Evolutionary conservation across 805 yeast species (phyloP).

Genomic region (Lachancea sp.): DNA sequence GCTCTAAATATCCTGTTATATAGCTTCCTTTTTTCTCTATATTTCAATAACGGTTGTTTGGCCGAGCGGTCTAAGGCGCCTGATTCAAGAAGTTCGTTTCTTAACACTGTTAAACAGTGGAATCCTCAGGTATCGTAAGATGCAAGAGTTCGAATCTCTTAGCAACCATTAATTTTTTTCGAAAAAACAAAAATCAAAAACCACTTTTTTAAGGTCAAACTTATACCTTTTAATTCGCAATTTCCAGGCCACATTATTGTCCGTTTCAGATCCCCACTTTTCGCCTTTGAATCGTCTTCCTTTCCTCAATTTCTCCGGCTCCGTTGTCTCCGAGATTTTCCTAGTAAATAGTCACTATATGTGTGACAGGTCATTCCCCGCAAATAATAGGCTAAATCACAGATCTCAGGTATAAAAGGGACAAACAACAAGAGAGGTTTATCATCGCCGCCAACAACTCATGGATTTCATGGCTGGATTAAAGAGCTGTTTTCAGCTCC

Average conservation of each 20-base stretch:
- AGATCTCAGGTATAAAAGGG: neutral
- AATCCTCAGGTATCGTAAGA: conserved; percentile 28
- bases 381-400: too few species aligned
- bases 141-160: conserved; percentile 29
- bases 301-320: neutral
- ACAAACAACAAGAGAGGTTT: neutral
- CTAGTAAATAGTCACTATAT: neutral
- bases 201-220: too few species aligned
- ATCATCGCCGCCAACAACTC: too few species aligned
- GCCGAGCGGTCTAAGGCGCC: conserved; percentile 32
- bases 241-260: too few species aligned
- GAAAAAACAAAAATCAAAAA: too few species aligned
- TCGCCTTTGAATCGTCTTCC: too few species aligned
- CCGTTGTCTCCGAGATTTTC: neutral
- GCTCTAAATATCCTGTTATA: too few species aligned
- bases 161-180: conserved; percentile 25
- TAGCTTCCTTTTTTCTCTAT: too few species aligned
- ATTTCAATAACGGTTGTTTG: conserved; percentile 19
- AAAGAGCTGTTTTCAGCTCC: neutral
- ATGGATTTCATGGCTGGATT: neutral
- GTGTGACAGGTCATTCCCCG: neutral
- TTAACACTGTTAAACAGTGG: conserved; percentile 18
- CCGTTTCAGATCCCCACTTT: too few species aligned
- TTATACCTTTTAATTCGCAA: too few species aligned
- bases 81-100: conserved; percentile 25